Evolutionary conservation across 306 rosid species (phyloP).

Genomic region (Inga oerstediana): DNA sequence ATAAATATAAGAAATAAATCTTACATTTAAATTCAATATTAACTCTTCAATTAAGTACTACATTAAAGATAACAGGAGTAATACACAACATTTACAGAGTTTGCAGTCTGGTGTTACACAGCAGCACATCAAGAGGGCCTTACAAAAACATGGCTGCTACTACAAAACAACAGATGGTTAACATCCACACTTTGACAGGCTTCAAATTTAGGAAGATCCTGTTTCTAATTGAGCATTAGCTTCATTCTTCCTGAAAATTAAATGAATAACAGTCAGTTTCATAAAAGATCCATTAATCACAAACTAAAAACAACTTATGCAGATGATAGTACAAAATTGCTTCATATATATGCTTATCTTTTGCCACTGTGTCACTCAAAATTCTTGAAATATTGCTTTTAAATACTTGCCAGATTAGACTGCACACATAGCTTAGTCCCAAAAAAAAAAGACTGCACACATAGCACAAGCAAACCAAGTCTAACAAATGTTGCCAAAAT

Average conservation of each 20-base stretch:
- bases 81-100: not conserved
- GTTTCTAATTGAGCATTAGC: not conserved
- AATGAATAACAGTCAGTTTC: not conserved
- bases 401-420: not conserved
- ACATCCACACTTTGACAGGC: not conserved
- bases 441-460: not conserved
- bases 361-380: not conserved
- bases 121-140: not conserved
- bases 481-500: not conserved
- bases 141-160: not conserved
- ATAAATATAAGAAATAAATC: too few relatives aligned
- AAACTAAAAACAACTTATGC: not conserved
- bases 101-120: not conserved
- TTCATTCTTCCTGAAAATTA: not conserved
- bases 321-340: not conserved
- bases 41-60: too few relatives aligned
- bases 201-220: not conserved
- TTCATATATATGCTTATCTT: not conserved
- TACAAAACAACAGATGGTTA: not conserved
- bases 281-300: not conserved
- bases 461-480: not conserved
- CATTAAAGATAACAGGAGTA: too few relatives aligned
- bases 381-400: not conserved
- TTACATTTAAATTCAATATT: too few relatives aligned
- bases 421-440: not conserved